phyloP scores from a whole-genome alignment of 2,329 filamentous ascomycete species.

The Talaromyces sp. region DNA sequence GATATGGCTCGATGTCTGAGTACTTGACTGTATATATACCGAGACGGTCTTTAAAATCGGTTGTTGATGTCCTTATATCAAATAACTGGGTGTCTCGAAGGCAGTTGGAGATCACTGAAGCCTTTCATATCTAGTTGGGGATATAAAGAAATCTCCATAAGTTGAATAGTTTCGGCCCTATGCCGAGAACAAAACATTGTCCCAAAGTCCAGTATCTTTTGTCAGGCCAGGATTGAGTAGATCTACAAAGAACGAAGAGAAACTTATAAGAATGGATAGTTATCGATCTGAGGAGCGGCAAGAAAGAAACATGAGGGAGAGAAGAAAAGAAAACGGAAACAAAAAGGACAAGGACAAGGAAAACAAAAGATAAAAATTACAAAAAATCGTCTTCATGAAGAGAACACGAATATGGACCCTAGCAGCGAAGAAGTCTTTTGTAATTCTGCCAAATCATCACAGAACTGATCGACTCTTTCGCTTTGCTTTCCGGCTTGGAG shows the following conservation, averaged over 20 bases:
- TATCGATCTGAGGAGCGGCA: slow-evolving; percentile 3
- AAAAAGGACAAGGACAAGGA: background rate
- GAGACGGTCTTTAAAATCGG: no score
- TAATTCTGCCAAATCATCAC: slow-evolving; percentile 15
- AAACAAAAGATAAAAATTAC: slow-evolving; percentile 14
- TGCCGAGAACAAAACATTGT: background rate
- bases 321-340: background rate
- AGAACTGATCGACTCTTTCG: slow-evolving; percentile 10
- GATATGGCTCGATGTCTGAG: background rate
- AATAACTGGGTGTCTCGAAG: background rate
- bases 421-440: slow-evolving; percentile 9
- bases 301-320: background rate
- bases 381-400: slow-evolving; percentile 14
- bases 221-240: background rate
- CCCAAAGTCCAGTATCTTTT: background rate
- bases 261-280: slow-evolving; percentile 1
- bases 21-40: background rate
- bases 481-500: background rate
- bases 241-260: background rate
- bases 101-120: background rate
- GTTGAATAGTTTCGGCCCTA: background rate
- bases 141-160: background rate
- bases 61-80: background rate
- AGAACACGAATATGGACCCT: slow-evolving; percentile 13
- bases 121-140: background rate